A percentile compares a stretch with the other conserved stretches of the same genome.
These are phyloP conservation scores for Kazachstania martiniae DNA, from an alignment of 805 yeast species.

Conservation along the genomic window DNA sequence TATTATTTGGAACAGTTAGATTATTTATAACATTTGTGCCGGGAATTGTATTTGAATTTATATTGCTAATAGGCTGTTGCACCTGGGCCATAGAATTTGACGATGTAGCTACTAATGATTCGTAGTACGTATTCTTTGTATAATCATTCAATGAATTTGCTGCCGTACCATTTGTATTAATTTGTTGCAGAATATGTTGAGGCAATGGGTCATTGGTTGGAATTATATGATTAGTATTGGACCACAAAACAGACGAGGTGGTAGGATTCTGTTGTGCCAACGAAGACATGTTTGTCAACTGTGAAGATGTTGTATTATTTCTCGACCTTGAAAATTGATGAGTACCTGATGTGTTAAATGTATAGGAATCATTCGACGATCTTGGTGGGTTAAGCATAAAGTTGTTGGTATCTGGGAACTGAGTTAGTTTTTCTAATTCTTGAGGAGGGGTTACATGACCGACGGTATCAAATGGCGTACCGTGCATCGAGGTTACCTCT, in stretches of 20 bases:
- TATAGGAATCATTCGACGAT: conserved; percentile 23
- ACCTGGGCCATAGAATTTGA: conserved; percentile 1
- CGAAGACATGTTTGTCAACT: conserved; percentile 26
- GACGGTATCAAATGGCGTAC: conserved; percentile 9
- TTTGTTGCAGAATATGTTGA: conserved; percentile 10
- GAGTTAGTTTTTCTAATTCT: conserved; percentile 17
- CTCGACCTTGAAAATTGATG: conserved; percentile 24
- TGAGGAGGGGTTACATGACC: conserved; percentile 22
- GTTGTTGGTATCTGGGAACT: conserved; percentile 21
- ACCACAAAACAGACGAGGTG: conserved; percentile 20
- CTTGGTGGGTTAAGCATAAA: conserved; percentile 19
- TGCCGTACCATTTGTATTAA: conserved; percentile 8
- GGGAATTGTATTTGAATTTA: not conserved
- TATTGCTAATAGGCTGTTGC: not conserved
- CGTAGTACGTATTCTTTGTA: conserved; percentile 14
- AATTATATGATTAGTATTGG: conserved; percentile 13
- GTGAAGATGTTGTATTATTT: conserved; percentile 27
- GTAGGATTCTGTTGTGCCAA: conserved; percentile 11
- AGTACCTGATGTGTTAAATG: conserved; percentile 10
- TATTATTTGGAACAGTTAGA: conserved; percentile 4
- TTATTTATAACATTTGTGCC: conserved; percentile 1
- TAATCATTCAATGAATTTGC: conserved; percentile 9
- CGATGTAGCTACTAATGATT: conserved; percentile 7
- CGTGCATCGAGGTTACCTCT: conserved; percentile 9
- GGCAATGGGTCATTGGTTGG: conserved; percentile 12